Percentiles rank a stretch among this genome's conserved stretches.
phyloP scores from a whole-genome alignment of 257 asterid species.

The Solanum sejunctum region DNA sequence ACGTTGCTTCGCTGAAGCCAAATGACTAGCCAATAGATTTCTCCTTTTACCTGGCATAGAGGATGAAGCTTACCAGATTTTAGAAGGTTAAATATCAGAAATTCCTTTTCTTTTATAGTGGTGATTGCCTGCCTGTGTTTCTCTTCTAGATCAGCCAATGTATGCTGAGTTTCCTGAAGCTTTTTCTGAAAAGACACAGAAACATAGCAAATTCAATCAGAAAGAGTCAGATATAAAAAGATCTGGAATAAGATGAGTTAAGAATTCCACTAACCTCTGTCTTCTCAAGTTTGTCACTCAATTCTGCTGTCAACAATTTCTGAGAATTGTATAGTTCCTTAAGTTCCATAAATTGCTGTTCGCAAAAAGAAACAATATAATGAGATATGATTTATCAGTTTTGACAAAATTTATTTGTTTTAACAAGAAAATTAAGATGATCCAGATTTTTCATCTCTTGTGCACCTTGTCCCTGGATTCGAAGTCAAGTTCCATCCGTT shows the following conservation, averaged over 20 bases:
- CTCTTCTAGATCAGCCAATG: conserved; percentile 89
- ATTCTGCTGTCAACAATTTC: conserved; percentile 61
- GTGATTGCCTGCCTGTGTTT: conserved; percentile 80
- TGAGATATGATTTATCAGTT: neutral
- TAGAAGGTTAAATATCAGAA: conserved; percentile 80
- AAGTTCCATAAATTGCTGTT: conserved; percentile 80
- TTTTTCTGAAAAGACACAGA: conserved; percentile 46
- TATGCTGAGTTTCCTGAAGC: conserved; percentile 77
- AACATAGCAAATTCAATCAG: neutral
- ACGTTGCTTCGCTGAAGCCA: neutral
- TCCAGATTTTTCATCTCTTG: neutral
- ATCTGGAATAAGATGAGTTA: neutral
- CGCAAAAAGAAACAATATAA: conserved; percentile 2
- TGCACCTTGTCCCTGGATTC: conserved; percentile 93
- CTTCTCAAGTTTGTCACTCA: conserved; percentile 72
- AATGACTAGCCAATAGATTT: neutral
- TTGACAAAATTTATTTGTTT: neutral
- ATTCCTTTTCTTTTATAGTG: conserved; percentile 89
- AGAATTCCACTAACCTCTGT: conserved; percentile 36
- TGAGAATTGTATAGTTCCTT: conserved; percentile 76
- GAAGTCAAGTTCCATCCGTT: conserved; percentile 84
- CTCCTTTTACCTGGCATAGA: neutral
- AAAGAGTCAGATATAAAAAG: neutral
- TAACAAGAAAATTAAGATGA: neutral
- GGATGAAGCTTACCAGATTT: conserved; percentile 60